A percentile compares a stretch with the other conserved stretches of the same genome.
Evolutionary conservation across 768 basidiomycete genomes (phyloP).

Genomic region (Thelephora aurantiotincta): DNA sequence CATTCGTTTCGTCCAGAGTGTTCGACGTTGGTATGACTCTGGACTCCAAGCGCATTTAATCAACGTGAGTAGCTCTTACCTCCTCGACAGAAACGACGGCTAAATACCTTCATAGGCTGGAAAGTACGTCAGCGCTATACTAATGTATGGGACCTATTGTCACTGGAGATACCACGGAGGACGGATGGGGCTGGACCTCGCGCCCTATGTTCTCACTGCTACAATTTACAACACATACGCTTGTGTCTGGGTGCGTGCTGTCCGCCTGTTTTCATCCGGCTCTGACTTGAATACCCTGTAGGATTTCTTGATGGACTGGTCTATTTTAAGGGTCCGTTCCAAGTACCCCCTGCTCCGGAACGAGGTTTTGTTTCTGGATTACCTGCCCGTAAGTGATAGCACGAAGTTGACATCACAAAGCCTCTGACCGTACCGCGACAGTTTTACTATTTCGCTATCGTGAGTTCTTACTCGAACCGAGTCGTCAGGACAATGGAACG

Average conservation of each 20-base stretch:
- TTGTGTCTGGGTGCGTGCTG: constrained; percentile 53
- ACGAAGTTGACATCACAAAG: background rate
- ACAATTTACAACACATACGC: constrained; percentile 57
- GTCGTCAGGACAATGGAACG: background rate
- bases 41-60: constrained; percentile 62
- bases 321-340: constrained; percentile 46
- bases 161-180: constrained; percentile 63
- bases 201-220: constrained; percentile 53
- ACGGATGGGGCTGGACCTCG: constrained; percentile 35
- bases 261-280: background rate
- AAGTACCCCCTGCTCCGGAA: constrained; percentile 50
- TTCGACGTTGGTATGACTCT: constrained; percentile 81
- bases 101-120: constrained; percentile 67
- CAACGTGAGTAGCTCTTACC: constrained; percentile 43
- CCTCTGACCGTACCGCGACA: constrained; percentile 12
- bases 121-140: constrained; percentile 62
- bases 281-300: constrained; percentile 12
- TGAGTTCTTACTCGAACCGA: constrained; percentile 18
- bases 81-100: background rate
- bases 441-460: constrained; percentile 72
- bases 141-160: constrained; percentile 54
- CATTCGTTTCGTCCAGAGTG: constrained; percentile 70
- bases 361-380: constrained; percentile 60
- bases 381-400: constrained; percentile 33
- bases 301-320: constrained; percentile 93